Conservation (phyloP, 1,284 basidiomycete genomes). For the Austroboletus niveus region DNA sequence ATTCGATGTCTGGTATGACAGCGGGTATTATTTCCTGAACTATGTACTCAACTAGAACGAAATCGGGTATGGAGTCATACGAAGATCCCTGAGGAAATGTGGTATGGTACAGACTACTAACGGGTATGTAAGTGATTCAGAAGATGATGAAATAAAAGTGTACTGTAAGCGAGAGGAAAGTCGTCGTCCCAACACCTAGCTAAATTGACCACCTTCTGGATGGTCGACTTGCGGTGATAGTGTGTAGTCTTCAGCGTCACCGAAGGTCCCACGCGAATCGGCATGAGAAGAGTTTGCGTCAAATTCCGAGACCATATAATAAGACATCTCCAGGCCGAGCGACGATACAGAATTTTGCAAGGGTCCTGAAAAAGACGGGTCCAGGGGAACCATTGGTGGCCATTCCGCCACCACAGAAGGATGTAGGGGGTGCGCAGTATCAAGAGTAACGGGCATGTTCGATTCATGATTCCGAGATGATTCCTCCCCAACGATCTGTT, state of each 20-base stretch:
- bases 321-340: not conserved
- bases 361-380: not conserved
- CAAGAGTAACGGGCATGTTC: not conserved
- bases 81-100: not conserved
- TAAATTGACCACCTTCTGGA: not conserved
- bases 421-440: not conserved
- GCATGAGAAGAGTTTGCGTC: conserved; percentile 1
- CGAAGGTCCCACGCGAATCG: not conserved
- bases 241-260: conserved; percentile 3
- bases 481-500: conserved; percentile 1
- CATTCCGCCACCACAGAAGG: conserved; percentile 1
- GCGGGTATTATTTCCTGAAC: not conserved
- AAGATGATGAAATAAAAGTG: conserved; percentile 1
- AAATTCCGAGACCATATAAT: conserved; percentile 7
- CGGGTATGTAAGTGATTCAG: not conserved
- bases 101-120: conserved; percentile 1
- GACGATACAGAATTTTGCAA: not conserved
- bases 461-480: conserved; percentile 3
- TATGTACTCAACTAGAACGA: not conserved
- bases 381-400: not conserved
- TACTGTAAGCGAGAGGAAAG: not conserved
- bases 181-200: not conserved
- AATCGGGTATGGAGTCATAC: not conserved
- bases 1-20: not conserved
- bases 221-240: conserved; percentile 2